phyloP scores from a whole-genome alignment of 331 rosid genomes.

The Rosa hybrid region DNA sequence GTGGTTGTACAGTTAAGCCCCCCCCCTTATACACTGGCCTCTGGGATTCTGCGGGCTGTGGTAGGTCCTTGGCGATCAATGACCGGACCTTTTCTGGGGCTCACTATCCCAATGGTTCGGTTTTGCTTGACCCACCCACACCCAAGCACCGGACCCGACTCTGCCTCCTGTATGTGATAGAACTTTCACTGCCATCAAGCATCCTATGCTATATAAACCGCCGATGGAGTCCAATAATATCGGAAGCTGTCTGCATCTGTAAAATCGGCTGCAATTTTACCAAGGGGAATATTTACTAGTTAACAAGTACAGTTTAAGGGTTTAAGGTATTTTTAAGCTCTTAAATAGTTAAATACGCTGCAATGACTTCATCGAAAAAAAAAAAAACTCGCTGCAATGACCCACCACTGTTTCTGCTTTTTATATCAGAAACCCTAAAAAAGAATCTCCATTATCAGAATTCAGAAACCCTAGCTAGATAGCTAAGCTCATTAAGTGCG shows the following conservation, averaged over 20 bases:
- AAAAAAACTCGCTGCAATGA: background rate
- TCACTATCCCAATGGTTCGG: slow-evolving; percentile 20
- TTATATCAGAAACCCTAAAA: background rate
- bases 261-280: background rate
- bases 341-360: background rate
- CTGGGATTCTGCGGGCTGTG: background rate
- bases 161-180: background rate
- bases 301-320: background rate
- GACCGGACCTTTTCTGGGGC: slow-evolving; percentile 27
- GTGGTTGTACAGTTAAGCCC: slow-evolving; percentile 3
- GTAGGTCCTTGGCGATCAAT: slow-evolving; percentile 20
- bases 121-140: slow-evolving; percentile 39
- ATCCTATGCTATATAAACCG: slow-evolving; percentile 45
- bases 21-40: background rate
- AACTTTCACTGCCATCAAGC: slow-evolving; percentile 21
- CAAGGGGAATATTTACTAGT: background rate
- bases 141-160: slow-evolving; percentile 21
- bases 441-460: background rate
- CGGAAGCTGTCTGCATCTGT: background rate
- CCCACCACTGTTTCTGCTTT: background rate
- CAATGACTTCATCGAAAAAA: too few relatives aligned
- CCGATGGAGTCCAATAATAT: background rate
- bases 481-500: background rate
- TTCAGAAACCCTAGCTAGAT: slow-evolving; percentile 12
- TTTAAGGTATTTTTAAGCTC: background rate